Evolutionary conservation across 495 filamentous ascomycete species (phyloP).

Genomic region (Aspergillus heteromorphus): DNA sequence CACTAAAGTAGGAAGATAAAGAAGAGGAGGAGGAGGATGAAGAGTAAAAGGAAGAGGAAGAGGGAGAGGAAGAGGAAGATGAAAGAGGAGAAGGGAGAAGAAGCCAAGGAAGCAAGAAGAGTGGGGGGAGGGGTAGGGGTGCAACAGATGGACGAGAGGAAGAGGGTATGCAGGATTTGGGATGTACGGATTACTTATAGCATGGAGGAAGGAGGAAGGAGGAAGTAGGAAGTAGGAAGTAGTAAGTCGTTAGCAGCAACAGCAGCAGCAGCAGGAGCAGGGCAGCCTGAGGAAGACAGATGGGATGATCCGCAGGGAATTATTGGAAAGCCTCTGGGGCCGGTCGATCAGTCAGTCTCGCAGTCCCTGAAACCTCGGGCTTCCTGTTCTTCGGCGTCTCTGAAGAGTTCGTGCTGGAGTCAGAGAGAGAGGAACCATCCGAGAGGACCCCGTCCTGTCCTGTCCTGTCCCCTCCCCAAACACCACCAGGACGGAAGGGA

Average conservation of each 20-base stretch:
- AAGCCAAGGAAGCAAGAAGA: background rate
- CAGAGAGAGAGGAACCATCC: no score
- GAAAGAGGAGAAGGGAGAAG: constrained; percentile 5
- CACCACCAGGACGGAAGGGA: background rate
- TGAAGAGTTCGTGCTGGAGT: no score
- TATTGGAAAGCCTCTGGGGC: constrained; percentile 4
- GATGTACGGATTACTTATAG: constrained; percentile 20
- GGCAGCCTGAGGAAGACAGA: background rate
- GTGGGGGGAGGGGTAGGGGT: background rate
- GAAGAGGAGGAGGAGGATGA: background rate
- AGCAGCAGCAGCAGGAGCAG: no score
- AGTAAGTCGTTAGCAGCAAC: no score
- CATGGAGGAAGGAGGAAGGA: background rate
- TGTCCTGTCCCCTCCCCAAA: background rate
- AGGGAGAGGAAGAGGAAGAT: background rate
- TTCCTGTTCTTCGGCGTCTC: no score
- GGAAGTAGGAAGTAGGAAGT: no score
- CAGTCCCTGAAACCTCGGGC: no score
- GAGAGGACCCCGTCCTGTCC: background rate
- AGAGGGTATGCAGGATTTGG: constrained; percentile 5
- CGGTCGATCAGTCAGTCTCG: constrained; percentile 7
- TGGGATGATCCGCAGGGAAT: constrained; percentile 9
- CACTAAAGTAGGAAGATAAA: background rate
- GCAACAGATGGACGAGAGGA: background rate
- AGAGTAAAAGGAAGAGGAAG: background rate